phyloP scores from a whole-genome alignment of 768 basidiomycete species.

The Lyophyllum decastes region DNA sequence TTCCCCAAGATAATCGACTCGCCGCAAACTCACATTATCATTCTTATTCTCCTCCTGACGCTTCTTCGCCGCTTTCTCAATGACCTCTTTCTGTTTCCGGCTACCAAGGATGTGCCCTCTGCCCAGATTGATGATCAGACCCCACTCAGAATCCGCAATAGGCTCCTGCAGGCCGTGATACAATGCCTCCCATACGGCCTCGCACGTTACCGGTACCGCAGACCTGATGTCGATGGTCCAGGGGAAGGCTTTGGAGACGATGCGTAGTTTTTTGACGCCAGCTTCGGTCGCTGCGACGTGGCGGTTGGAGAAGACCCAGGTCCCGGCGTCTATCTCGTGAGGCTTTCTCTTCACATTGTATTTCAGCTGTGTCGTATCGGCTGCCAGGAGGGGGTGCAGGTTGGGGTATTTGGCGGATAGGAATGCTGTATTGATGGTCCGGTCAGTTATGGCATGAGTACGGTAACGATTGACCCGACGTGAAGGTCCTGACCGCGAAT shows the following conservation, averaged over 20 bases:
- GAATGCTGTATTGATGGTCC: background rate
- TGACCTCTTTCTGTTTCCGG: slow-evolving; percentile 40
- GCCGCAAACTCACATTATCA: slow-evolving; percentile 38
- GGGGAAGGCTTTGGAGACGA: slow-evolving; percentile 66
- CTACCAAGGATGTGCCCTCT: background rate
- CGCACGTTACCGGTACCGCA: slow-evolving; percentile 44
- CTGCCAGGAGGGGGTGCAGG: slow-evolving; percentile 12
- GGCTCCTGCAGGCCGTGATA: slow-evolving; percentile 50
- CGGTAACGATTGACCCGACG: background rate
- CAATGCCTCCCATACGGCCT: slow-evolving; percentile 58
- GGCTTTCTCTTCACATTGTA: slow-evolving; percentile 6
- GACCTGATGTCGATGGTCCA: slow-evolving; percentile 64
- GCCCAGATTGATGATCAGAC: slow-evolving; percentile 42
- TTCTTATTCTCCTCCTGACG: slow-evolving; percentile 39
- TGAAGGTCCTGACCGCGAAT: background rate
- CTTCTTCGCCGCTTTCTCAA: slow-evolving; percentile 54
- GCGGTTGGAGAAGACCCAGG: slow-evolving; percentile 6
- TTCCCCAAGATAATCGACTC: slow-evolving; percentile 69
- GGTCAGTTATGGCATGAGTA: background rate
- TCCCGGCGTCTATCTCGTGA: slow-evolving; percentile 5
- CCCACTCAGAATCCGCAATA: slow-evolving; percentile 71
- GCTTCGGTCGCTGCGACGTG: slow-evolving; percentile 36
- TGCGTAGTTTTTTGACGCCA: slow-evolving; percentile 43
- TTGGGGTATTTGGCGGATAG: slow-evolving; percentile 19
- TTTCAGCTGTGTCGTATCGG: slow-evolving; percentile 10